Base-by-base conservation (phyloP, 2,329 filamentous ascomycete genomes). In the Sporothrix brasiliensis region DNA sequence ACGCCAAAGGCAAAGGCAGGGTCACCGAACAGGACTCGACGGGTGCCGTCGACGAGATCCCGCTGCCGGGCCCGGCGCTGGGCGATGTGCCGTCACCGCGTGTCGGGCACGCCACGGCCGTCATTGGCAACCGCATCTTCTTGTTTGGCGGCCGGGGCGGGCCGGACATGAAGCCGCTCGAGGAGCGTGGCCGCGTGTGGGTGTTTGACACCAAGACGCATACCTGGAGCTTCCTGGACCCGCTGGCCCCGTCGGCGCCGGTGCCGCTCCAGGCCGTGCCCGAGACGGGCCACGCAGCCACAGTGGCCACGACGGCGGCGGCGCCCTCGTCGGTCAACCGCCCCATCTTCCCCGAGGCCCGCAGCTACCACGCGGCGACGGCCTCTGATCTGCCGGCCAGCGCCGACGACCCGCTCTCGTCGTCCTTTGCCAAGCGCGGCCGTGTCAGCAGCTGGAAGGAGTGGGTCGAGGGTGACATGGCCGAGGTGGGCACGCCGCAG, bases 61-160 rank as follows among this genome's bases (percentile, higher is more conserved):
- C 73, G 21, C 53, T 72, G 60, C 72, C 69, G 70, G 85, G 85
- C 72, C 73, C 75, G 11, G 47, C 71, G 10, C 75, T 82, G 1
- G 80, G 79, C 39, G 77, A 84, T 44, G 83, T 91, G 0, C 92
- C 92, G 0, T 79, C 83, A 1, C 84, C 92, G 2, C 87, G 93
- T 24, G 87, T 94, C 2, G 93, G 93, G 24, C 87, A 92, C 74
- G 89, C 92, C 47, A 87, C 90, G 0, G 86, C 89, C 14, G 85
- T 88, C 1, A 86, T 95, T 71, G 85, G 89, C 71, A 85, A 86
- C 58, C 88, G 88, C 27, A 88, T 96, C 75, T 94, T 94, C 79
- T 74, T 96, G 54, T 97, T 94, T 79, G 93, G 92, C 63, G 93
- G 93, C 11, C 88, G 92, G 58, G 89, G 90, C 47, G 91, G 91